These are phyloP conservation scores for Pestalotiopsis sp. DNA, from an alignment of 2,329 filamentous ascomycete species.

Conservation along the genomic window DNA sequence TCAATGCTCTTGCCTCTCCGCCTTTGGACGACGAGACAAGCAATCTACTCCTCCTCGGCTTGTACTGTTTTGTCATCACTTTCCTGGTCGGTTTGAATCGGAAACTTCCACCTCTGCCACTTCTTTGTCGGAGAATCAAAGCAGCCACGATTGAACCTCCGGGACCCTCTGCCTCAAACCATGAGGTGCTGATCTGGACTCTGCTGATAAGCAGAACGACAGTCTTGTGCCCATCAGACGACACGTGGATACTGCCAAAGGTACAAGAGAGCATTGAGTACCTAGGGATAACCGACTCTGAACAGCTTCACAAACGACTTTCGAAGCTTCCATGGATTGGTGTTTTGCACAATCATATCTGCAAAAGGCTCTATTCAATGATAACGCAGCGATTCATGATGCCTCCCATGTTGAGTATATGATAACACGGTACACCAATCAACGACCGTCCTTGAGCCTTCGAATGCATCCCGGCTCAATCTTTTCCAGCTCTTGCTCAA, in stretches of 20 bases:
- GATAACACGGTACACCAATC: background rate
- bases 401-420: background rate
- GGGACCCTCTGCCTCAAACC: background rate
- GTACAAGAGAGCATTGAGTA: background rate
- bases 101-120: slow-evolving; percentile 12
- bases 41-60: slow-evolving; percentile 26
- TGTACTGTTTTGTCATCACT: slow-evolving; percentile 27
- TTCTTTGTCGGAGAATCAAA: slow-evolving; percentile 16
- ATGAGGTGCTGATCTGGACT: slow-evolving; percentile 24
- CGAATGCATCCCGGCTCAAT: slow-evolving; percentile 37
- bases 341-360: background rate
- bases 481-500: slow-evolving; percentile 42
- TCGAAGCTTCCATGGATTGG: slow-evolving; percentile 5
- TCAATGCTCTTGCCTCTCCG: slow-evolving; percentile 15
- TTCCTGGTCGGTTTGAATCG: slow-evolving; percentile 20
- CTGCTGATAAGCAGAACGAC: slow-evolving; percentile 17
- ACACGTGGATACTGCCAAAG: slow-evolving; percentile 1
- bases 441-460: background rate
- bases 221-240: background rate
- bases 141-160: background rate
- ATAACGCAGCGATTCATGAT: background rate
- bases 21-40: slow-evolving; percentile 11
- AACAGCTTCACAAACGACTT: background rate
- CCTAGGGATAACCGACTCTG: background rate
- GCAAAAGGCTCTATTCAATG: background rate